These are phyloP conservation scores for Vachellia collinsii DNA, from an alignment of 306 rosid genomes.

Conservation along the genomic window DNA sequence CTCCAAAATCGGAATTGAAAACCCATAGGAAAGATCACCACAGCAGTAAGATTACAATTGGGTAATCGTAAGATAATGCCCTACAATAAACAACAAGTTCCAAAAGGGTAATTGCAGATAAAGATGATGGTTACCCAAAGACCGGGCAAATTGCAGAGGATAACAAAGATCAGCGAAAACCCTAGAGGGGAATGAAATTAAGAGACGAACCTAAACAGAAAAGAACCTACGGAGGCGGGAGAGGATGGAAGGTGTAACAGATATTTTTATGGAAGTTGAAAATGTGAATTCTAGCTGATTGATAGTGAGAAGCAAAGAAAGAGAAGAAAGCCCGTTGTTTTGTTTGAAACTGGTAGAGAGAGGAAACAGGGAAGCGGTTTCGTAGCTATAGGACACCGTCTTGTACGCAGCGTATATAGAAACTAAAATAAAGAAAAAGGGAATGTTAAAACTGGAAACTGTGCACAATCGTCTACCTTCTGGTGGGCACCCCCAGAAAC, in stretches of 20 bases:
- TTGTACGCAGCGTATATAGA: conserved; percentile 1
- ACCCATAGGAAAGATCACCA: background rate
- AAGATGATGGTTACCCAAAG: background rate
- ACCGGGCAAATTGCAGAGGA: background rate
- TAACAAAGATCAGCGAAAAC: background rate
- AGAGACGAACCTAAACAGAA: conserved; percentile 5
- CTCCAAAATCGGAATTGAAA: background rate
- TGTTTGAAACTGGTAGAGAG: background rate
- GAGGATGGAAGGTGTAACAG: background rate
- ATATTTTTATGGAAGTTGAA: background rate
- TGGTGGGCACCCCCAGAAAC: background rate
- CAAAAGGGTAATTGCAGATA: background rate
- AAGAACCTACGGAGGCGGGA: background rate
- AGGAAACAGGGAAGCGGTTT: background rate
- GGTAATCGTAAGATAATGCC: background rate
- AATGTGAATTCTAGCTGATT: background rate
- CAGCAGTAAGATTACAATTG: background rate
- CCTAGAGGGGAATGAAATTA: background rate
- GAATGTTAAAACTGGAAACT: background rate
- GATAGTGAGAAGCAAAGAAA: background rate
- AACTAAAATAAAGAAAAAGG: background rate
- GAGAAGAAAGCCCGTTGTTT: background rate
- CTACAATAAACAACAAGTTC: background rate
- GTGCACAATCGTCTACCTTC: background rate
- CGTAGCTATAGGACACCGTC: background rate